Base-by-base conservation (phyloP, 1,284 basidiomycete genomes). In the Ganoderma lingzhi region DNA sequence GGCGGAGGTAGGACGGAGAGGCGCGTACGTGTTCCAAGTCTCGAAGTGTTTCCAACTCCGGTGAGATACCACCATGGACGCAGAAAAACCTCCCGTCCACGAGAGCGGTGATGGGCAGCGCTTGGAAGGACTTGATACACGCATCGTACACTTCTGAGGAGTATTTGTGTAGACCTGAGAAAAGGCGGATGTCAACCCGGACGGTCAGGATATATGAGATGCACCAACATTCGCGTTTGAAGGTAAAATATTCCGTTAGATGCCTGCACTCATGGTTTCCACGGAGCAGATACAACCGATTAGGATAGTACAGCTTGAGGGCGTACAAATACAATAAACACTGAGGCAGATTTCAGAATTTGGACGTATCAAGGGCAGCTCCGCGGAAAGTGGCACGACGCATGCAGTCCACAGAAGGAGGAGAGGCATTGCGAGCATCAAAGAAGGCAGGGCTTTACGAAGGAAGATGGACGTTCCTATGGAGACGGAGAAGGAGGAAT, bases 31-130 rank as follows among this genome's bases (percentile, higher is more conserved):
- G 81, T 56, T 89, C 84, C 41, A 99, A 79, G 80, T 99, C 97
- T 63, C 93, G 90, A 2, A 99, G 85, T 6, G 91, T 93, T 74
- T 91, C 85, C 3, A 99, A 87, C 76, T 96, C 92, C 0, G 97
- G 97, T 0, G 95, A 97, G 55, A 99, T 88, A 19, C 98, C 97
- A 9, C 98, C 97, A 77, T 99, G 98, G 6, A 99, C 96, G 78
- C 97, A 99, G 80, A 99, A 92, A 86, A 99, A 99, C 77, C 96
- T 95, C 77, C 92, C 90, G 82, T 99, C 98, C 83, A 99, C 95
- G 72, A 99, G 85, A 9, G 96, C 98, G 0, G 96, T 90, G 39
- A 99, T 84, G 2, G 97, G 97, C 6, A 99, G 86, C 37, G 96
- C 92, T 79, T 92, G 93, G 85, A 99, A 99, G 0, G 96, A 96